Evolutionary conservation across 2,329 filamentous ascomycete genomes (phyloP).

Genomic region (Penicillium olsonii): DNA sequence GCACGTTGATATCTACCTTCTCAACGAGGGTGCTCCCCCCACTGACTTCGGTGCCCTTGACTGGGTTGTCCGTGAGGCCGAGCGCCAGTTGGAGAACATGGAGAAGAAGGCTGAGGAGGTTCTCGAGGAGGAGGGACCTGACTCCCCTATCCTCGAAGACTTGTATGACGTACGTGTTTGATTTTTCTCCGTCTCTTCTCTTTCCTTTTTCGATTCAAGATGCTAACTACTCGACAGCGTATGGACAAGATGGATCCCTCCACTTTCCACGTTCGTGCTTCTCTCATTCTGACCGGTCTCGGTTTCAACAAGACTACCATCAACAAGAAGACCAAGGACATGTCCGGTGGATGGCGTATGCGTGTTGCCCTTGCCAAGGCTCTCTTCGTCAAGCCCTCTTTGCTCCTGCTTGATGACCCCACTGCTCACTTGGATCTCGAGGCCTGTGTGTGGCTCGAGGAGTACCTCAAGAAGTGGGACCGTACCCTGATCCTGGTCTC

Average conservation of each 20-base stretch:
- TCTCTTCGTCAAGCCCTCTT: conserved; percentile 95
- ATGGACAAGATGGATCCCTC: conserved; percentile 99
- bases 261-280: conserved; percentile 93
- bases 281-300: conserved; percentile 95
- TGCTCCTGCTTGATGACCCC: conserved; percentile 94
- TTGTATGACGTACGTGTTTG: conserved; percentile 78
- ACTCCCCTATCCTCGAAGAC: conserved; percentile 86
- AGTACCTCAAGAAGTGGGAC: conserved; percentile 99
- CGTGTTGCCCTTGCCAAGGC: conserved; percentile 96
- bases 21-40: conserved; percentile 94
- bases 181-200: not conserved
- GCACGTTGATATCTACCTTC: conserved; percentile 95
- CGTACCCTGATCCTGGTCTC: conserved; percentile 94
- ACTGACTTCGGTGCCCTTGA: conserved; percentile 88
- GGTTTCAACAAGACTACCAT: conserved; percentile 99
- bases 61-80: conserved; percentile 94
- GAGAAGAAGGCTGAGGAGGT: conserved; percentile 88
- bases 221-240: conserved; percentile 60
- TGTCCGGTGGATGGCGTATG: conserved; percentile 99
- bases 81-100: conserved; percentile 86
- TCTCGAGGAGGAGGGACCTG: conserved; percentile 87
- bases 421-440: conserved; percentile 99
- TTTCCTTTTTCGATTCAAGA: not conserved
- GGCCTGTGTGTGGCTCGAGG: conserved; percentile 98
- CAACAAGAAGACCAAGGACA: conserved; percentile 99